phyloP scores from a whole-genome alignment of 2,329 filamentous ascomycete genomes.

The Trichoderma asperellum region DNA sequence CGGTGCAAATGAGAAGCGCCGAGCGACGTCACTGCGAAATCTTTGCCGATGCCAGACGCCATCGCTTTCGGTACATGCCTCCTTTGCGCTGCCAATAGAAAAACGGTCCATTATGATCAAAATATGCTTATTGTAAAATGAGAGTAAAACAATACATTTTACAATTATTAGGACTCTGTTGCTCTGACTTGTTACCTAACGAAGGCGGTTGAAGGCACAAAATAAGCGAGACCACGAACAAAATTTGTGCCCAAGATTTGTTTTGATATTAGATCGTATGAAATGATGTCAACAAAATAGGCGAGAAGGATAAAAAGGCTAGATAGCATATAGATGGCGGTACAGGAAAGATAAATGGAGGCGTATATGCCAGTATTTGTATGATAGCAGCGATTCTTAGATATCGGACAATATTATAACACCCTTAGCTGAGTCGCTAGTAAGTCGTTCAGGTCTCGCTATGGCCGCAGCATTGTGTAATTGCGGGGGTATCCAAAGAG shows the following conservation, averaged over 20 bases:
- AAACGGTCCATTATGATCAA: background rate
- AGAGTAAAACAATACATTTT: background rate
- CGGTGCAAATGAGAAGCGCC: slow-evolving; percentile 3
- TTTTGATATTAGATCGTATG: background rate
- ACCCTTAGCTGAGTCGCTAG: background rate
- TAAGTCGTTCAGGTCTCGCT: background rate
- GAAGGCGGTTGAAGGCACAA: background rate
- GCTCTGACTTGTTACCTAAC: background rate
- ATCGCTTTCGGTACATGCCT: background rate
- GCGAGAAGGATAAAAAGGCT: background rate
- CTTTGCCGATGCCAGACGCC: background rate
- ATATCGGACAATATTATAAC: background rate
- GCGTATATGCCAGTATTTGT: background rate
- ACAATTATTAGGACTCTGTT: background rate
- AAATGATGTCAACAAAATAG: background rate
- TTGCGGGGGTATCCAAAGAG: background rate
- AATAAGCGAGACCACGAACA: background rate
- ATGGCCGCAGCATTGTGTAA: background rate
- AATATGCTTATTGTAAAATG: background rate
- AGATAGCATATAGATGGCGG: background rate
- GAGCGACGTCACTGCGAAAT: slow-evolving; percentile 13
- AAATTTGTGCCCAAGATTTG: background rate
- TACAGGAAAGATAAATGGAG: background rate
- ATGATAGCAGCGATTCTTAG: background rate
- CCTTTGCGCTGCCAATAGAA: background rate